phyloP scores from a whole-genome alignment of 2,329 filamentous ascomycete species.

The Rutstroemia sydowiana region DNA sequence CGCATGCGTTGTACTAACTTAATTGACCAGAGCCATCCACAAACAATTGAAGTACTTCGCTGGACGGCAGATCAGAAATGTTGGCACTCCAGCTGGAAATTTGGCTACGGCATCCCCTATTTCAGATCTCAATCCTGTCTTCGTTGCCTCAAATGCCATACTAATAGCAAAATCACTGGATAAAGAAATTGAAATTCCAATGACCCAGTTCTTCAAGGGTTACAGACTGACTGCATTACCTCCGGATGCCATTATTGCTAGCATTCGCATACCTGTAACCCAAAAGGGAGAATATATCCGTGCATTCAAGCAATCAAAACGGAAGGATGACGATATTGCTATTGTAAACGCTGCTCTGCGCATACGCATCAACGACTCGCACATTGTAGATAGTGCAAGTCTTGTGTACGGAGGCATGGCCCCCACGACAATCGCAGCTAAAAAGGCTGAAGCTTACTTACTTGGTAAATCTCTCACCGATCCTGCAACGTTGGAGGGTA shows the following conservation, averaged over 20 bases:
- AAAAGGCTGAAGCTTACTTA: slow-evolving; percentile 66
- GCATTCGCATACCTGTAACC: slow-evolving; percentile 76
- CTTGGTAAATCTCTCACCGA: slow-evolving; percentile 73
- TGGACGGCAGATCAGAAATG: slow-evolving; percentile 90
- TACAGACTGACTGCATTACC: slow-evolving; percentile 81
- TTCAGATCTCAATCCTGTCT: slow-evolving; percentile 89
- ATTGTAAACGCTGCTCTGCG: slow-evolving; percentile 87
- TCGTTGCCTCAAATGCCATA: slow-evolving; percentile 78
- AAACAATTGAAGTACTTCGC: slow-evolving; percentile 96
- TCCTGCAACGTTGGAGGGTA: slow-evolving; percentile 75
- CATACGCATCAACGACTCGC: slow-evolving; percentile 60
- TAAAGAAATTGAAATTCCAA: slow-evolving; percentile 76
- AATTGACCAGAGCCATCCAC: slow-evolving; percentile 56
- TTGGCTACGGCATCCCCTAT: slow-evolving; percentile 92
- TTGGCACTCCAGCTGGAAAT: slow-evolving; percentile 94
- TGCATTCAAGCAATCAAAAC: slow-evolving; percentile 92
- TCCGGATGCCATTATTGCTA: slow-evolving; percentile 74
- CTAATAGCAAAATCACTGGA: slow-evolving; percentile 71
- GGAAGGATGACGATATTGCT: slow-evolving; percentile 97
- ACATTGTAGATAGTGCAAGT: slow-evolving; percentile 66
- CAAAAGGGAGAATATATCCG: slow-evolving; percentile 76
- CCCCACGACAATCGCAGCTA: slow-evolving; percentile 80
- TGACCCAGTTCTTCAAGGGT: slow-evolving; percentile 86
- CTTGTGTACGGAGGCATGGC: slow-evolving; percentile 96
- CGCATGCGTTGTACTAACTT: background rate